Conservation (phyloP, 2,329 filamentous ascomycete species). For the Xylaria sp. region DNA sequence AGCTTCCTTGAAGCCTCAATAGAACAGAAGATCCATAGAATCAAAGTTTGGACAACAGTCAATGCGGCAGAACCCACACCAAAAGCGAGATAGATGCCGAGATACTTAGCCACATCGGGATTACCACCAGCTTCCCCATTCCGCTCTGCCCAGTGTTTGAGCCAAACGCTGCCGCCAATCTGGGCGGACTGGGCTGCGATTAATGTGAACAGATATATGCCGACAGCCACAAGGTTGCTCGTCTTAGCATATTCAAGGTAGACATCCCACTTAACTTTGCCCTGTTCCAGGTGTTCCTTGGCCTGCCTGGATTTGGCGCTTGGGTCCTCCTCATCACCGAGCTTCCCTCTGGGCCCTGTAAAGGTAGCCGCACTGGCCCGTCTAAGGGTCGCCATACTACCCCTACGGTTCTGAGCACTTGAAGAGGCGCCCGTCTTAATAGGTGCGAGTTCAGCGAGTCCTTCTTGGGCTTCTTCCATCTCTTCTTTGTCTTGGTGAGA, state of each 20-base stretch:
- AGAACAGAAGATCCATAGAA: conserved; percentile 99
- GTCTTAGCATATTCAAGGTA: conserved; percentile 95
- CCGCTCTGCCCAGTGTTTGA: conserved; percentile 89
- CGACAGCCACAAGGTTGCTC: conserved; percentile 87
- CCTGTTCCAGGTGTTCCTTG: conserved; percentile 91
- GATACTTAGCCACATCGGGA: conserved; percentile 83
- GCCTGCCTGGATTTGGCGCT: conserved; percentile 81
- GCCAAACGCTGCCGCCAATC: conserved; percentile 88
- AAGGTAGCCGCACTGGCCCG: conserved; percentile 94
- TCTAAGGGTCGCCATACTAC: conserved; percentile 83
- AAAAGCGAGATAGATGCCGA: conserved; percentile 95
- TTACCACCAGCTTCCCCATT: conserved; percentile 78
- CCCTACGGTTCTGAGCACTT: conserved; percentile 66
- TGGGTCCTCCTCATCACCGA: conserved; percentile 84
- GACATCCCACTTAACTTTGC: conserved; percentile 97
- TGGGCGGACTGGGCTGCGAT: conserved; percentile 83
- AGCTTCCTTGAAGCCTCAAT: conserved; percentile 98
- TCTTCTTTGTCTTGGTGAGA: conserved; percentile 69
- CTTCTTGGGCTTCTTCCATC: conserved; percentile 82
- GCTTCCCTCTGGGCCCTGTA: conserved; percentile 83
- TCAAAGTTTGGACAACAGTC: conserved; percentile 90
- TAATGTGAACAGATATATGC: conserved; percentile 80
- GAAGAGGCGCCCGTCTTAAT: conserved; percentile 68
- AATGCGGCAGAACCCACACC: conserved; percentile 86
- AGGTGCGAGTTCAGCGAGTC: conserved; percentile 77